Evolutionary conservation across 306 rosid genomes (phyloP).

Genomic region (Prunus mongolica): DNA sequence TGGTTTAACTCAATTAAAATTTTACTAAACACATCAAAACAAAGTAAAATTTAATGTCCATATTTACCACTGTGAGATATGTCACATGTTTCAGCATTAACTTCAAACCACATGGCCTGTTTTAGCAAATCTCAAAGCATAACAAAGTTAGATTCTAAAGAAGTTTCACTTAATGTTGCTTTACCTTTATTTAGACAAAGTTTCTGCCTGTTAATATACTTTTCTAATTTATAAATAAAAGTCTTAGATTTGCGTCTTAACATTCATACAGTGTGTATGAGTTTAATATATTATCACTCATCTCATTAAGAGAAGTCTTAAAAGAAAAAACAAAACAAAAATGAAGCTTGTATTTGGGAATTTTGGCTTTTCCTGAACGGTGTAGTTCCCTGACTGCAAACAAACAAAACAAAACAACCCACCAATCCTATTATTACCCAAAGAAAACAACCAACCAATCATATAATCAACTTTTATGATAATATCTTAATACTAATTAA

Average conservation of each 20-base stretch:
- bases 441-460: neutral
- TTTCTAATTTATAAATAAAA: no score
- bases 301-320: no score
- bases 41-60: no score
- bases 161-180: neutral
- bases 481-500: neutral
- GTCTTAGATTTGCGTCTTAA: rapidly evolving
- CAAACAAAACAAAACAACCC: no score
- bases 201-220: no score
- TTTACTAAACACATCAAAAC: no score
- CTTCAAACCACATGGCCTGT: no score
- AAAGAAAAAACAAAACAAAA: no score
- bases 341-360: neutral
- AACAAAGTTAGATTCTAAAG: neutral
- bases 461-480: neutral
- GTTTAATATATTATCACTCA: no score
- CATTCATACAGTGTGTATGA: rapidly evolving
- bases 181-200: neutral
- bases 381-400: neutral
- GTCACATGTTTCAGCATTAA: no score
- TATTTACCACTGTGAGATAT: no score
- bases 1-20: no score
- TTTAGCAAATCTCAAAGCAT: neutral
- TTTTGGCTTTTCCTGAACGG: neutral
- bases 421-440: neutral